A percentile compares a stretch with the other conserved stretches of the same genome.
These are phyloP conservation scores for Trypanosoma cruzi DNA, from an alignment of 208 protist genomes.

Conservation along the genomic window DNA sequence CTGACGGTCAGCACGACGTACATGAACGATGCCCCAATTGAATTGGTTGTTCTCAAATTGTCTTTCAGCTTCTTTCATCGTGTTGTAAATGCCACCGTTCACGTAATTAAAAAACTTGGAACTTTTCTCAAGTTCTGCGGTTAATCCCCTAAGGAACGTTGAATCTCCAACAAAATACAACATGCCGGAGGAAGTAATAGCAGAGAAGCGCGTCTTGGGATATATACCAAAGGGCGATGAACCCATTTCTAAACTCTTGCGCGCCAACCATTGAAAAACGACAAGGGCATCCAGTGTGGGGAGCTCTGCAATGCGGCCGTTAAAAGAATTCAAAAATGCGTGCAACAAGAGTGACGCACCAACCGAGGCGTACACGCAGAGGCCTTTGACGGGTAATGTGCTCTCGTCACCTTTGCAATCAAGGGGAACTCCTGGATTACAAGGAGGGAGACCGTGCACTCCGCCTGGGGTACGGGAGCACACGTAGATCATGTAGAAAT, in stretches of 20 bases:
- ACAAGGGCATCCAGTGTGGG: constrained; percentile 61
- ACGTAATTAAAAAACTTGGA: constrained; percentile 21
- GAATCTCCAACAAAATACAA: constrained; percentile 62
- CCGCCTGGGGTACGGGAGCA: constrained; percentile 5
- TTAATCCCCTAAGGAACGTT: constrained; percentile 31
- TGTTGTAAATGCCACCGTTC: constrained; percentile 67
- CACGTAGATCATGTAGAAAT: constrained; percentile 30
- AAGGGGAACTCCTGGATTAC: constrained; percentile 2
- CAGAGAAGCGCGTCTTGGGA: constrained; percentile 44
- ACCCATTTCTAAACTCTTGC: constrained; percentile 36
- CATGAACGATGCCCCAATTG: constrained; percentile 46
- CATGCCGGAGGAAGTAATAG: constrained; percentile 49
- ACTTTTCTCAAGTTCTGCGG: too few relatives aligned
- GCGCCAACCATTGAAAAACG: constrained; percentile 59
- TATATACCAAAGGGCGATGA: constrained; percentile 30
- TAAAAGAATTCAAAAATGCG: constrained; percentile 33
- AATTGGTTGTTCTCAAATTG: constrained; percentile 18
- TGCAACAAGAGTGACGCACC: constrained; percentile 3
- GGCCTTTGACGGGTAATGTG: constrained; percentile 36
- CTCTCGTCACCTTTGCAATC: constrained; percentile 52
- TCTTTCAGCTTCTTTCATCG: constrained; percentile 46
- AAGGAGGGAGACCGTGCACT: constrained; percentile 10
- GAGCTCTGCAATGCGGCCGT: constrained; percentile 27
- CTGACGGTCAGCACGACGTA: constrained; percentile 25
- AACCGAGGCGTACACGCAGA: constrained; percentile 32